phyloP scores from a whole-genome alignment of 371 early-diverging fungal species.

The Zancudomyces culisetae region DNA sequence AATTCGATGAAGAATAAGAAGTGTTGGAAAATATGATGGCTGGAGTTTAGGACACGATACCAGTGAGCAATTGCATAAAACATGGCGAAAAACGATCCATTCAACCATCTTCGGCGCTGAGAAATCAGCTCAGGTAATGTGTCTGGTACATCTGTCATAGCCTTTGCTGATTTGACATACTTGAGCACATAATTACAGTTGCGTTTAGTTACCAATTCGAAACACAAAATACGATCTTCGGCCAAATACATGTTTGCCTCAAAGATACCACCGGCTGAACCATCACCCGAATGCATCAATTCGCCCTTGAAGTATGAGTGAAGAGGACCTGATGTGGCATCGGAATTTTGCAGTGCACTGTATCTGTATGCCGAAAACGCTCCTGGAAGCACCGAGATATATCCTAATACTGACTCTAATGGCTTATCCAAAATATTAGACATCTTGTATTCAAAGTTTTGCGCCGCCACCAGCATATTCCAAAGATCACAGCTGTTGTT shows the following conservation, averaged over 20 bases:
- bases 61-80: constrained; percentile 65
- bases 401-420: constrained; percentile 90
- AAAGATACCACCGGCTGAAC: constrained; percentile 28
- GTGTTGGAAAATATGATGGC: constrained; percentile 40
- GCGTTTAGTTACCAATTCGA: constrained; percentile 63
- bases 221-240: constrained; percentile 76
- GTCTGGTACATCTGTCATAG: constrained; percentile 70
- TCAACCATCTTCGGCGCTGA: constrained; percentile 84
- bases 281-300: constrained; percentile 49
- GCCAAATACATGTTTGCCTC: constrained; percentile 56
- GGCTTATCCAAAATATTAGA: constrained; percentile 93
- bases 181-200: constrained; percentile 47
- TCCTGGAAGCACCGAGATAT: constrained; percentile 85
- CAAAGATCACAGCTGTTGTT: constrained; percentile 35
- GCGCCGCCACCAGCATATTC: constrained; percentile 80
- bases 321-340: constrained; percentile 49
- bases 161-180: constrained; percentile 44
- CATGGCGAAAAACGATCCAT: constrained; percentile 89
- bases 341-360: constrained; percentile 54
- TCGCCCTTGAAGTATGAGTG: constrained; percentile 87
- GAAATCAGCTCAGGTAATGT: constrained; percentile 66
- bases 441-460: constrained; percentile 94
- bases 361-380: constrained; percentile 92
- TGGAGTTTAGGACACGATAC: constrained; percentile 47
- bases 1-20: constrained; percentile 41